Conservation (phyloP, 257 asterid genomes). For the Salvia hispanica region DNA sequence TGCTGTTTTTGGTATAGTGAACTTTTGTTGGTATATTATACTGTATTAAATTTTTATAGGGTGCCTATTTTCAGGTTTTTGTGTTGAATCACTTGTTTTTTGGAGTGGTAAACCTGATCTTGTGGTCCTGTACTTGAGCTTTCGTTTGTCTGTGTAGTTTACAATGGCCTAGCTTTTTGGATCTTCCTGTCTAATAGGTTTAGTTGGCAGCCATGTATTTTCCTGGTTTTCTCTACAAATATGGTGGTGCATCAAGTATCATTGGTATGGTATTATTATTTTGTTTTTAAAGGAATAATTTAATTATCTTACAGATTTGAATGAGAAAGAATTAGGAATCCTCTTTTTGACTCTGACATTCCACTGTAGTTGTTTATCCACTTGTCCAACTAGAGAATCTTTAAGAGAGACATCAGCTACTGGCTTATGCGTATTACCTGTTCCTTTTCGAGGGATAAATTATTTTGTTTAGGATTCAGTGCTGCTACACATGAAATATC, state of each 20-base stretch:
- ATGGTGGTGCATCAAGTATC: conserved; percentile 6
- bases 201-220: background rate
- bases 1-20: conserved; percentile 9
- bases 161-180: conserved; percentile 11
- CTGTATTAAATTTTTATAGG: conserved; percentile 5
- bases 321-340: background rate
- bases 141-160: conserved; percentile 16
- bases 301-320: conserved; percentile 7
- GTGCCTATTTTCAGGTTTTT: conserved; percentile 11
- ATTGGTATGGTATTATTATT: background rate
- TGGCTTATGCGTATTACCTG: conserved; percentile 6
- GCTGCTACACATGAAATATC: conserved; percentile 3
- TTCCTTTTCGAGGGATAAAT: background rate
- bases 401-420: conserved; percentile 7
- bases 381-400: conserved; percentile 28
- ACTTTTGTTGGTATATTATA: background rate
- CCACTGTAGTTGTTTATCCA: background rate
- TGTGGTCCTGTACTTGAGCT: conserved; percentile 19
- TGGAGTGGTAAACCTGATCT: conserved; percentile 14
- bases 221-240: conserved; percentile 16
- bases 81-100: background rate
- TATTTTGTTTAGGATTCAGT: background rate
- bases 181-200: conserved; percentile 1
- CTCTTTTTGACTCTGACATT: background rate
- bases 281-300: background rate